Percentiles rank a stretch among this genome's conserved stretches.
Conservation (phyloP, 2,329 filamentous ascomycete species). For the Aaosphaeria arxii region DNA sequence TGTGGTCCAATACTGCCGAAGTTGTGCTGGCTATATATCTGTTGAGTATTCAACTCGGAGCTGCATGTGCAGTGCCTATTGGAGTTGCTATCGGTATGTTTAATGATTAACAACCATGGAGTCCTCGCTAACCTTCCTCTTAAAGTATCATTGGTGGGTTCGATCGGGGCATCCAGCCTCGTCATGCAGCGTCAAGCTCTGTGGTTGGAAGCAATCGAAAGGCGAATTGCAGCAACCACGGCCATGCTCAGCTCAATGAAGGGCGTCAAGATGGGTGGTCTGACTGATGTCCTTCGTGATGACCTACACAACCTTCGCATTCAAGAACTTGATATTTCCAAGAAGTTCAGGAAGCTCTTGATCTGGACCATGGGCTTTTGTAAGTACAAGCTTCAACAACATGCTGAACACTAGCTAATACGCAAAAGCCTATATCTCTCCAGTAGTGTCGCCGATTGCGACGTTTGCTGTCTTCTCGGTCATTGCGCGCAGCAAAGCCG, state of each 20-base stretch:
- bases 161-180: conserved; percentile 24
- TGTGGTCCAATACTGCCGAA: conserved; percentile 40
- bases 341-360: conserved; percentile 32
- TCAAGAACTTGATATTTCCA: conserved; percentile 32
- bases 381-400: conserved; percentile 8
- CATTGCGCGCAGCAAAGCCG: conserved; percentile 35
- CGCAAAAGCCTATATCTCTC: conserved; percentile 25
- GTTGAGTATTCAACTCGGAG: conserved; percentile 46
- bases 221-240: conserved; percentile 42
- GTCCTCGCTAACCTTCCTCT: neutral
- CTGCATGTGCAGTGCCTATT: conserved; percentile 49
- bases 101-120: neutral
- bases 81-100: conserved; percentile 40
- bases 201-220: conserved; percentile 46
- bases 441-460: conserved; percentile 41
- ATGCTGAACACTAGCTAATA: conserved; percentile 4
- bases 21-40: conserved; percentile 48
- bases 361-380: conserved; percentile 36
- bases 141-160: conserved; percentile 21
- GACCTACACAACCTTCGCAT: conserved; percentile 30
- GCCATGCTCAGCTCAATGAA: conserved; percentile 46
- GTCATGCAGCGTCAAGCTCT: conserved; percentile 31
- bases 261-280: conserved; percentile 46
- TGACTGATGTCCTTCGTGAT: conserved; percentile 26
- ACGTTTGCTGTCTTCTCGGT: conserved; percentile 46